Base-by-base conservation (phyloP, 768 basidiomycete genomes). In the Porphyrellus cyaneotinctus region DNA sequence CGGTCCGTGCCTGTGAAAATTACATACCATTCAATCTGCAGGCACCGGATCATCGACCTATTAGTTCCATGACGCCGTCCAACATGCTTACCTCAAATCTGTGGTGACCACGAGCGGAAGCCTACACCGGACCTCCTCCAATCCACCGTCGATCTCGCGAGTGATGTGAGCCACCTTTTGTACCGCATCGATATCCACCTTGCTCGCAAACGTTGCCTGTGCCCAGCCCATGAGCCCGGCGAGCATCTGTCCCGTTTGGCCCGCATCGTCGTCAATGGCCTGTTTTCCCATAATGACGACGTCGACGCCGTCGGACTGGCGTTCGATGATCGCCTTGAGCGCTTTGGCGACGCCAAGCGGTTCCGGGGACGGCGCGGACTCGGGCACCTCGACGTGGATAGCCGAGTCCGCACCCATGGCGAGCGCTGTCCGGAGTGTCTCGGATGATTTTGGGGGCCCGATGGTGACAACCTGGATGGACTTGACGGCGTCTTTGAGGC, bases 371-470 rank as follows among this genome's bases (percentile, higher is more conserved):
- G 85, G 86, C 9, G 78, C 76, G 7, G 75, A 71, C 49, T 94
- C 93, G 15, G 87, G 82, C 11, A 85, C 74, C 71, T 94, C 89
- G 74, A 98, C 81, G 72, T 98, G 97, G 57, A 97, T 81, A 42
- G 83, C 94, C 6, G 84, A 74, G 77, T 99, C 95, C 5, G 95
- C 95, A 23, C 97, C 97, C 91, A 98, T 97, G 9, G 97, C 97
- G 28, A 99, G 84, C 0, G 93, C 97, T 2, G 95, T 97, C 50
- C 97, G 89, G 18, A 99, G 83, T 8, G 88, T 92, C 63, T 99
- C 97, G 26, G 81, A 62, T 0, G 91, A 77, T 67, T 98, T 98
- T 7, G 95, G 71, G 0, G 95, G 92, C 3, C 97, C 97, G 59
- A 99, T 91, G n/a, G 92, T 88, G 41, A 97, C 80, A 35, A 90